These are phyloP conservation scores for Aspergillus quadricinctus DNA, from an alignment of 2,329 filamentous ascomycete species.

Conservation along the genomic window DNA sequence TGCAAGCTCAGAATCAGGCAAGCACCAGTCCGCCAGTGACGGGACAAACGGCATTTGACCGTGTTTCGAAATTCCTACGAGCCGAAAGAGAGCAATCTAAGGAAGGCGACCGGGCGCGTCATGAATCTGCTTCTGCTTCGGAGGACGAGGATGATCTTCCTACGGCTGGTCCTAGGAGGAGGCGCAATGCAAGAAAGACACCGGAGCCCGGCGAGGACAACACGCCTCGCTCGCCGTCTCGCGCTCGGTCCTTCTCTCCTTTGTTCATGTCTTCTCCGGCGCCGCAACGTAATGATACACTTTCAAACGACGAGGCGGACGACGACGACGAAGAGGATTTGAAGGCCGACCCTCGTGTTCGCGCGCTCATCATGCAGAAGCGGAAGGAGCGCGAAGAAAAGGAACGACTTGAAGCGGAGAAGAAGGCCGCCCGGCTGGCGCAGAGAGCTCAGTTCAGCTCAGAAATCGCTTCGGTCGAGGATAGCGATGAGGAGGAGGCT, in stretches of 20 bases:
- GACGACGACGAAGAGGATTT: conserved; percentile 18
- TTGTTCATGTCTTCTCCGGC: conserved; percentile 43
- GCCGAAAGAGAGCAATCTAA: conserved; percentile 9
- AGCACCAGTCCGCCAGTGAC: conserved; percentile 3
- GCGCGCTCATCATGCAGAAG: conserved; percentile 69
- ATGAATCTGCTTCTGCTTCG: conserved; percentile 14
- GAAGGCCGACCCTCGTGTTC: conserved; percentile 56
- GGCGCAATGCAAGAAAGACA: conserved; percentile 26
- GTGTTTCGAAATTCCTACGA: conserved; percentile 31
- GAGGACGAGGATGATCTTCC: conserved; percentile 32
- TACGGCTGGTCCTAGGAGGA: conserved; percentile 25
- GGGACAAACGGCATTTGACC: conserved; percentile 36
- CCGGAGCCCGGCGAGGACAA: conserved; percentile 26
- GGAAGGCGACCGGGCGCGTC: conserved; percentile 4
- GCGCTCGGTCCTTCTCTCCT: conserved; percentile 31
- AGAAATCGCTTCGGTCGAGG: conserved; percentile 46
- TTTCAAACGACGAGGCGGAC: conserved; percentile 14
- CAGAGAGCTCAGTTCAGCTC: conserved; percentile 31
- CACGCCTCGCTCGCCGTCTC: conserved; percentile 19
- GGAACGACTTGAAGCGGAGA: conserved; percentile 53
- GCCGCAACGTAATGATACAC: conserved; percentile 5
- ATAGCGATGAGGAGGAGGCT: conserved; percentile 57
- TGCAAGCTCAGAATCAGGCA: conserved; percentile 45
- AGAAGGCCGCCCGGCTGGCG: conserved; percentile 32
- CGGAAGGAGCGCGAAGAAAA: conserved; percentile 64